phyloP scores from a whole-genome alignment of 768 basidiomycete genomes.

The Arthromyces matolae region DNA sequence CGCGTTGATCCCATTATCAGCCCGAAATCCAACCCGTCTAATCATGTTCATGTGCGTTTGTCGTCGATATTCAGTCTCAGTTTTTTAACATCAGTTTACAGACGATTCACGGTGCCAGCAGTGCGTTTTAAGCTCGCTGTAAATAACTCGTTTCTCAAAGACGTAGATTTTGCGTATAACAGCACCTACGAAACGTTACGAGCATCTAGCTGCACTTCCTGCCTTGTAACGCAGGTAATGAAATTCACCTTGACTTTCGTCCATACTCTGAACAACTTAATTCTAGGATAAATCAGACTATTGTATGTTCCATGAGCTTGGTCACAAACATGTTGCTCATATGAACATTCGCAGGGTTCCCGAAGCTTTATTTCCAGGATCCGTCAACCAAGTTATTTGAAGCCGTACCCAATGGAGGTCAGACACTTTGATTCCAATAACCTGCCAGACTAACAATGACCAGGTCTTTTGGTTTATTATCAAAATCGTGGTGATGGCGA shows the following conservation, averaged over 20 bases:
- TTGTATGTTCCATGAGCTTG: slow-evolving; percentile 22
- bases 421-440: not conserved
- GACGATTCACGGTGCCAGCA: slow-evolving; percentile 37
- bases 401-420: slow-evolving; percentile 36
- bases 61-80: not conserved
- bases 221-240: slow-evolving; percentile 30
- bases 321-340: not conserved
- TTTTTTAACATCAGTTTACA: slow-evolving; percentile 8
- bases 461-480: slow-evolving; percentile 40
- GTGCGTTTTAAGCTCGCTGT: slow-evolving; percentile 22
- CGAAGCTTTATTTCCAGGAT: slow-evolving; percentile 40
- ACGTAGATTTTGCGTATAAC: slow-evolving; percentile 31
- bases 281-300: slow-evolving; percentile 37
- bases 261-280: not conserved
- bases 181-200: slow-evolving; percentile 32
- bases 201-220: slow-evolving; percentile 35
- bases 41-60: slow-evolving; percentile 37
- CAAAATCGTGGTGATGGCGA: slow-evolving; percentile 39
- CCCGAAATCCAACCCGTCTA: slow-evolving; percentile 31
- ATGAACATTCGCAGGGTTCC: slow-evolving; percentile 30
- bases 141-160: not conserved
- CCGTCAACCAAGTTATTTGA: slow-evolving; percentile 34
- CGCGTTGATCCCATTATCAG: slow-evolving; percentile 38
- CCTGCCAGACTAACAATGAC: not conserved
- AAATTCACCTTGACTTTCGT: not conserved